These are phyloP conservation scores for Shiraia sp. DNA, from an alignment of 2,329 filamentous ascomycete species.

Conservation along the genomic window DNA sequence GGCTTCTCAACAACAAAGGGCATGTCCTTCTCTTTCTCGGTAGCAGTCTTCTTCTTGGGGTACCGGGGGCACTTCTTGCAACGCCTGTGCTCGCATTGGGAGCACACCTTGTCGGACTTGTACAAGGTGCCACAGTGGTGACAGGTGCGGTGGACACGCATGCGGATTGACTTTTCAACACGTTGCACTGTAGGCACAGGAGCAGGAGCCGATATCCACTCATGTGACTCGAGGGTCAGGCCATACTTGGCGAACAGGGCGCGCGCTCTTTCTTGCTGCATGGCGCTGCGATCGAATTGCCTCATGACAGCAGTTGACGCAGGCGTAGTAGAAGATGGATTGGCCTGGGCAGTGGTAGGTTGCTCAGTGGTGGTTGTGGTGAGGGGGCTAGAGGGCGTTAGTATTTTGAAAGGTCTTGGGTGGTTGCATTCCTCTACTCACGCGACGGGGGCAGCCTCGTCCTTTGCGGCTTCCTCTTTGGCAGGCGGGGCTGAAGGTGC, in stretches of 20 bases:
- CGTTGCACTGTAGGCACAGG: conserved; percentile 50
- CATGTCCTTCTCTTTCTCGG: conserved; percentile 38
- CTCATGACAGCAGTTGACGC: conserved; percentile 15
- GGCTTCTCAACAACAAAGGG: conserved; percentile 53
- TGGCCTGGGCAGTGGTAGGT: conserved; percentile 3
- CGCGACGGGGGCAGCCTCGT: conserved; percentile 6
- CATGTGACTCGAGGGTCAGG: conserved; percentile 46
- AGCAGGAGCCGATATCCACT: conserved; percentile 35
- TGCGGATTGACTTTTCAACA: conserved; percentile 75
- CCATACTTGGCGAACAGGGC: conserved; percentile 50
- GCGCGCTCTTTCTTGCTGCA: conserved; percentile 46
- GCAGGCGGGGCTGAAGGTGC: conserved; percentile 1
- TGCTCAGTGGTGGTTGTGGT: conserved; percentile 3
- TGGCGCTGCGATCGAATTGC: conserved; percentile 35
- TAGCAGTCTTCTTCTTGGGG: conserved; percentile 64
- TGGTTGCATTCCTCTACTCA: conserved; percentile 3
- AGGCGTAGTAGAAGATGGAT: conserved; percentile 10
- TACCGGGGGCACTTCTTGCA: conserved; percentile 81
- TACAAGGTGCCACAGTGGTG: conserved; percentile 80
- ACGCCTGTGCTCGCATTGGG: conserved; percentile 75
- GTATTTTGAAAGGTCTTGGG: neutral
- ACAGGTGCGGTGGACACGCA: conserved; percentile 78
- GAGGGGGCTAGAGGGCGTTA: neutral
- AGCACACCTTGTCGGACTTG: conserved; percentile 72
- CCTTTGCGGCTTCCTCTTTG: neutral